Base-by-base conservation (phyloP, 805 yeast genomes). In the Kodamaea nitidulidarum region DNA sequence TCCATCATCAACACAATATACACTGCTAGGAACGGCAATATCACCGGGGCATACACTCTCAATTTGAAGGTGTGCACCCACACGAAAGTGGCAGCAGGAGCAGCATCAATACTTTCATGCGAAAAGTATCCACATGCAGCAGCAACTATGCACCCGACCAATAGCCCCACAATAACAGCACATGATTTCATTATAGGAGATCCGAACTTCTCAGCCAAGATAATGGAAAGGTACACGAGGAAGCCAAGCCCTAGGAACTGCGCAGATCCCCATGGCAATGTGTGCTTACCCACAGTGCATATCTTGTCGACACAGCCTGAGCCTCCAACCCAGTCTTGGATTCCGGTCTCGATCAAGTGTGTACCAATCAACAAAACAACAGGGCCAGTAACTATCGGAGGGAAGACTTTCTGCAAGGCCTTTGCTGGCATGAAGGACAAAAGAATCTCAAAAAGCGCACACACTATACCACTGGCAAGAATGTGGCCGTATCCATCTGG, bases 131-230 rank as follows among this genome's bases (percentile, higher is more conserved):
- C 90, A 59, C 84, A 76, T 7, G 91, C 96, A 43, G 95, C 95
- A 26, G 93, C 95, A 35, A 88, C 93, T 45, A 88, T 84, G 68
- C 96, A 88, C 22, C 96, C 96, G 26, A 86, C 79, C 18, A 90
- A 64, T 42, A 88, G 68, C 26, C 96, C 96, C 28, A 81, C 65
- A 50, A 88, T 84, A 37, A 88, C 95, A 1, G 96, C 93, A 73
- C 96, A 88, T 2, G 95, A 84, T 56, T 84, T 87, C 93, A 88
- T 84, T 54, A 88, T 84, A 40, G 97, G 97, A 15, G 96, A 79
- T 18, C 97, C 97, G 74, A 84, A 88, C 57, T 79, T 78, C 61
- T 90, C 96, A 53, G 84, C 75, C 22, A 87, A 39, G 41, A 88
- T 72, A 53, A 90, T 87, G 4, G 86, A 68, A 18, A 78, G 72